Conservation (phyloP, 2,329 filamentous ascomycete species). For the Talaromyces sp. region DNA sequence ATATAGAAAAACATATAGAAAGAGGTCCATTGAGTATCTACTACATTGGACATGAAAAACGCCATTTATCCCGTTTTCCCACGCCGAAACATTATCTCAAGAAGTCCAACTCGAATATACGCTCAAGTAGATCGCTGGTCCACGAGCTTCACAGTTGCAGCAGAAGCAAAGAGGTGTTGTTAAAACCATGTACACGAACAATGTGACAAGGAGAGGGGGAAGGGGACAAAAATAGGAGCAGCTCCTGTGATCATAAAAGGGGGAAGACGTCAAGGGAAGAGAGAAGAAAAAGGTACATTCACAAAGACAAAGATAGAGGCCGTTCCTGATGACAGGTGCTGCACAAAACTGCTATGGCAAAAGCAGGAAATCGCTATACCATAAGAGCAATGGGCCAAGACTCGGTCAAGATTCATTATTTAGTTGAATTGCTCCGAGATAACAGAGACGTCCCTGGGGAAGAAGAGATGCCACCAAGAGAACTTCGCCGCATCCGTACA, state of each 20-base stretch:
- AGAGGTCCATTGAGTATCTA: conserved; percentile 24
- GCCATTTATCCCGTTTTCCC: conserved; percentile 12
- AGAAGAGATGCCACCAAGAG: conserved; percentile 29
- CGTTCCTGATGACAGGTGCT: conserved; percentile 25
- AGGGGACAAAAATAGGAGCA: conserved; percentile 10
- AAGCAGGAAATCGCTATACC: conserved; percentile 19
- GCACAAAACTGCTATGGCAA: conserved; percentile 34
- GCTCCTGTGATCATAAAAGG: conserved; percentile 8
- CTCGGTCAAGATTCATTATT: conserved; percentile 21
- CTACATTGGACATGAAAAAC: conserved; percentile 8
- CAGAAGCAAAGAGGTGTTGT: conserved; percentile 6
- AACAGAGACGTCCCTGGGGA: conserved; percentile 29
- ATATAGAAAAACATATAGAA: conserved; percentile 12
- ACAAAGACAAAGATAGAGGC: conserved; percentile 20
- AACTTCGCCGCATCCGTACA: conserved; percentile 35
- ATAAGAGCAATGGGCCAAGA: conserved; percentile 8
- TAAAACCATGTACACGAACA: conserved; percentile 38
- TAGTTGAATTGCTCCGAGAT: conserved; percentile 40
- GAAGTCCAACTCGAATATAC: conserved; percentile 7
- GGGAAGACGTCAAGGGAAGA: conserved; percentile 10
- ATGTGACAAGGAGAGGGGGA: conserved; percentile 17
- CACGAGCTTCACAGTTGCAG: conserved; percentile 2
- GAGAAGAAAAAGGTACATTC: conserved; percentile 18
- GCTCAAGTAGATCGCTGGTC: conserved; percentile 5
- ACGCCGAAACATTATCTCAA: conserved; percentile 11